Conservation (phyloP, 495 filamentous ascomycete species). For the Penicillium diatomitis region DNA sequence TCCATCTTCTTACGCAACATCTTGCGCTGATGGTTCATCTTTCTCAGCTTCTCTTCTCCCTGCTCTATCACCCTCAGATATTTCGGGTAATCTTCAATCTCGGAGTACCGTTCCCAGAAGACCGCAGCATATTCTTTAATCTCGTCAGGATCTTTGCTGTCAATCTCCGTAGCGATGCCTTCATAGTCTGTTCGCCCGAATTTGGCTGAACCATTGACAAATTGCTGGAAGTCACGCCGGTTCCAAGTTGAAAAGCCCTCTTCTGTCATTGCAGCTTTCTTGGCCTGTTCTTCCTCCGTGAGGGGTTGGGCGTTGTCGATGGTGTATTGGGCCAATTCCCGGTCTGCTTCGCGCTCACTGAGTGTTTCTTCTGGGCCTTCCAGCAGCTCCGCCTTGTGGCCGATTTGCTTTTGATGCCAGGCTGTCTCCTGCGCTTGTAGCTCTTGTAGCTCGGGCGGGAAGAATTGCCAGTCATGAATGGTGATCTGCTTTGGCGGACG, state of each 20-base stretch:
- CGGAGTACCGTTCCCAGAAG: slow-evolving; percentile 87
- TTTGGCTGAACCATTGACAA: slow-evolving; percentile 87
- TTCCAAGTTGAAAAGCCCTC: slow-evolving; percentile 94
- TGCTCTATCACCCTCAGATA: slow-evolving; percentile 80
- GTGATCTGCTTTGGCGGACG: slow-evolving; percentile 86
- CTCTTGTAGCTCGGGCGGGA: slow-evolving; percentile 68
- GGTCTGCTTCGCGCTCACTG: slow-evolving; percentile 76
- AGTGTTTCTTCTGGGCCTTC: slow-evolving; percentile 80
- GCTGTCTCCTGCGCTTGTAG: slow-evolving; percentile 95
- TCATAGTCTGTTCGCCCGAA: slow-evolving; percentile 80
- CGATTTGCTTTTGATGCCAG: slow-evolving; percentile 89
- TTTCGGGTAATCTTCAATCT: slow-evolving; percentile 81
- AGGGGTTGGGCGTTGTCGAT: slow-evolving; percentile 87
- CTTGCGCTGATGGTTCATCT: slow-evolving; percentile 85
- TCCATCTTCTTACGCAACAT: slow-evolving; percentile 92
- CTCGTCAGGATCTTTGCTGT: slow-evolving; percentile 78
- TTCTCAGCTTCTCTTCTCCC: slow-evolving; percentile 80
- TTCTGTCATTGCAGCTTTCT: slow-evolving; percentile 70
- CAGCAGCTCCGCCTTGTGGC: slow-evolving; percentile 77
- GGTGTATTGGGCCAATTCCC: slow-evolving; percentile 77
- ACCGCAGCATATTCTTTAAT: slow-evolving; percentile 83
- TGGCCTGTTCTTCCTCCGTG: slow-evolving; percentile 78
- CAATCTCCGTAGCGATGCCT: slow-evolving; percentile 80
- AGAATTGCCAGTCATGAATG: slow-evolving; percentile 97
- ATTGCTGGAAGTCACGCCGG: slow-evolving; percentile 94